A percentile compares a stretch with the other conserved stretches of the same genome.
Conservation (phyloP, 2,329 filamentous ascomycete species). For the Drechslerella coelobrocha region DNA sequence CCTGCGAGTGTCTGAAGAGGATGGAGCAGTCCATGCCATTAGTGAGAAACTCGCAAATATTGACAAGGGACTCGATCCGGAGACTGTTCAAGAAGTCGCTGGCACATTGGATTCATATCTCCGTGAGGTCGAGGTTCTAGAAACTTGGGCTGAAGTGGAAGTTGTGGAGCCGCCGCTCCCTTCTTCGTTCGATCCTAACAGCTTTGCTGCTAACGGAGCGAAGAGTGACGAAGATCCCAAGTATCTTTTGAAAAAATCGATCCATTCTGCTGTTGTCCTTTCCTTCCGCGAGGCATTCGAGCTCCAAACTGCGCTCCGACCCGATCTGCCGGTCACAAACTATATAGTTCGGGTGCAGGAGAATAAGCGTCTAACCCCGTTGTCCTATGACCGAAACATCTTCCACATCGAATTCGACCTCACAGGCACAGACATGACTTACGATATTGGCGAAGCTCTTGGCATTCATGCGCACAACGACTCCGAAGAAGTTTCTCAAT, state of each 20-base stretch:
- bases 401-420: constrained; percentile 99
- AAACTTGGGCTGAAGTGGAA: constrained; percentile 71
- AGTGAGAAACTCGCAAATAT: constrained; percentile 41
- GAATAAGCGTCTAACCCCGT: constrained; percentile 88
- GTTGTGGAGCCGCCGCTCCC: constrained; percentile 62
- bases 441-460: constrained; percentile 96
- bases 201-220: constrained; percentile 76
- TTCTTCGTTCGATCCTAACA: constrained; percentile 74
- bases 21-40: constrained; percentile 63
- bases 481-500: constrained; percentile 75
- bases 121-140: constrained; percentile 75
- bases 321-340: constrained; percentile 85
- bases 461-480: constrained; percentile 97
- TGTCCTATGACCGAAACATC: constrained; percentile 94
- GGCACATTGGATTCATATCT: constrained; percentile 73
- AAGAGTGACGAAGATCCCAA: constrained; percentile 75
- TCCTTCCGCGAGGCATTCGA: constrained; percentile 94
- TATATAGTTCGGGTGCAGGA: constrained; percentile 89
- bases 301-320: constrained; percentile 75
- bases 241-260: constrained; percentile 75
- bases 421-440: constrained; percentile 85
- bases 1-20: constrained; percentile 75
- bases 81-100: constrained; percentile 55
- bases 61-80: constrained; percentile 56
- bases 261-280: constrained; percentile 82